Conservation (phyloP, 768 basidiomycete genomes). For the Baorangia bicolor region DNA sequence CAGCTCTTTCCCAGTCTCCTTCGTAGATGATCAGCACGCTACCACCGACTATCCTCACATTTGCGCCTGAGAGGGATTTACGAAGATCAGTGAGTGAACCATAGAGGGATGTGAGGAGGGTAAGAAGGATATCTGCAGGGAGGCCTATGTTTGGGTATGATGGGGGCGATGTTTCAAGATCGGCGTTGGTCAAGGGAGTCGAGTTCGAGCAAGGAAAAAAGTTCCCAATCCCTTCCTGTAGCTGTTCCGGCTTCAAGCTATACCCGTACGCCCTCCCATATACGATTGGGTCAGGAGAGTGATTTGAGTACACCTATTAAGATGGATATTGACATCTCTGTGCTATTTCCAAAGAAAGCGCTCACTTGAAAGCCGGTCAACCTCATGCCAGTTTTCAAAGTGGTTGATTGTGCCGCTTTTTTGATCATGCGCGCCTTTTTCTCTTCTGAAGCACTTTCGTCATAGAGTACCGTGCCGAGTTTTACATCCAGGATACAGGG, state of each 20-base stretch:
- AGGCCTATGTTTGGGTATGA: slow-evolving; percentile 45
- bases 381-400: slow-evolving; percentile 69
- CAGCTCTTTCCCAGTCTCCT: slow-evolving; percentile 47
- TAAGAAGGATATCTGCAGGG: slow-evolving; percentile 50
- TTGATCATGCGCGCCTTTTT: slow-evolving; percentile 80
- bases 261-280: slow-evolving; percentile 81
- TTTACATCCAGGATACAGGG: slow-evolving; percentile 93
- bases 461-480: slow-evolving; percentile 88
- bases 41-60: slow-evolving; percentile 80
- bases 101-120: slow-evolving; percentile 56
- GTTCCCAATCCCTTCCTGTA: slow-evolving; percentile 70
- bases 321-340: not conserved
- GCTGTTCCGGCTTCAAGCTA: slow-evolving; percentile 61
- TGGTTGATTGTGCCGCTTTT: slow-evolving; percentile 69
- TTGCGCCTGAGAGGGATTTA: slow-evolving; percentile 46
- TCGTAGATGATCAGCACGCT: slow-evolving; percentile 85
- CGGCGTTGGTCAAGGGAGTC: slow-evolving; percentile 8
- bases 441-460: slow-evolving; percentile 59
- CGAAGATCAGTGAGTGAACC: slow-evolving; percentile 53
- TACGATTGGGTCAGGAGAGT: slow-evolving; percentile 50
- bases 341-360: not conserved
- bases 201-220: slow-evolving; percentile 66
- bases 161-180: not conserved
- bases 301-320: slow-evolving; percentile 69
- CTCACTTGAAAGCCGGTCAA: slow-evolving; percentile 90